Percentiles rank a stretch among this genome's conserved stretches.
Conservation (phyloP, 805 yeast species). For the Nakazawaea ernobii region DNA sequence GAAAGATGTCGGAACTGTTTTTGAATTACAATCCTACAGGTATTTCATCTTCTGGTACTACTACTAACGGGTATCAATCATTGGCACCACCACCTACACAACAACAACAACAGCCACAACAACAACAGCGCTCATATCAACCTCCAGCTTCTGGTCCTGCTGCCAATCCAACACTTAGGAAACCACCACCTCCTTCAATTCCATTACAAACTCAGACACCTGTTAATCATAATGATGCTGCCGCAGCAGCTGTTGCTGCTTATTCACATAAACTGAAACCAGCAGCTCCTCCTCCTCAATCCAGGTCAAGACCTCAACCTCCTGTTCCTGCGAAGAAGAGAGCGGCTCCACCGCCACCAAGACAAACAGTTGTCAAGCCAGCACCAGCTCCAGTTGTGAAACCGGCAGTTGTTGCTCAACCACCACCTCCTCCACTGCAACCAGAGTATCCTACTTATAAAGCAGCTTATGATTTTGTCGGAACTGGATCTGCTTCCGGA, state of each 20-base stretch:
- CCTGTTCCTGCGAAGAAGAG: slow-evolving; percentile 4
- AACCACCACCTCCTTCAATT: slow-evolving; percentile 30
- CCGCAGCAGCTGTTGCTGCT: slow-evolving; percentile 34
- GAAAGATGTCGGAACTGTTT: slow-evolving; percentile 19
- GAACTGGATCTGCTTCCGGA: slow-evolving; percentile 77
- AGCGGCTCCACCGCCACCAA: slow-evolving; percentile 8
- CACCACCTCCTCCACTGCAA: slow-evolving; percentile 57
- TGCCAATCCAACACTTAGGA: slow-evolving; percentile 16
- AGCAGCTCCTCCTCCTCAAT: slow-evolving; percentile 13
- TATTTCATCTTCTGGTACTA: not conserved
- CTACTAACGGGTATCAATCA: slow-evolving; percentile 1
- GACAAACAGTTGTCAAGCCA: slow-evolving; percentile 11
- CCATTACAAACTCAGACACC: slow-evolving; percentile 18
- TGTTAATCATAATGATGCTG: slow-evolving; percentile 25
- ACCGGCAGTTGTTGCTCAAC: slow-evolving; percentile 54
- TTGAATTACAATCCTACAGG: slow-evolving; percentile 7
- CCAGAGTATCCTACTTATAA: slow-evolving; percentile 73
- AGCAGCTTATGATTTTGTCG: slow-evolving; percentile 86
- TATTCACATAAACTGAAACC: slow-evolving; percentile 25
- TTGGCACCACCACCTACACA: slow-evolving; percentile 13
- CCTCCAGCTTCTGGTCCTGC: slow-evolving; percentile 24
- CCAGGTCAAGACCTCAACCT: not conserved
- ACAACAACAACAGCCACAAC: slow-evolving; percentile 14
- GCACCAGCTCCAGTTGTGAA: slow-evolving; percentile 21
- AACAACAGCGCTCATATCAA: slow-evolving; percentile 15